Percentiles rank a stretch among this genome's conserved stretches.
Conservation (phyloP, 345 rosid species). For the Hirschfeldia incana region DNA sequence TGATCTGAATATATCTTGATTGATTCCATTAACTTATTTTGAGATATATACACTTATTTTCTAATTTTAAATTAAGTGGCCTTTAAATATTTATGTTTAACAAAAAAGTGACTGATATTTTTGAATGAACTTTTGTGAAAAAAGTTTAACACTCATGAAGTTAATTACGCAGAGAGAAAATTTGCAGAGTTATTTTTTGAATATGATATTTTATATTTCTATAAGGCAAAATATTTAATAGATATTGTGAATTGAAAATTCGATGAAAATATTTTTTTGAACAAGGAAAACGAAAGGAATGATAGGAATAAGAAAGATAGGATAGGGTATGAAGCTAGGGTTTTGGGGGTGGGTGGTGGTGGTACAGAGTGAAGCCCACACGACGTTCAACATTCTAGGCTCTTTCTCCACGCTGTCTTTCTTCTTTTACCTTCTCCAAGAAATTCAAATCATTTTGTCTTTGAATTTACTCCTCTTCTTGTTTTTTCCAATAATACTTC, state of each 20-base stretch:
- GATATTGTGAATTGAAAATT: background rate
- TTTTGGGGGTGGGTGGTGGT: constrained; percentile 34
- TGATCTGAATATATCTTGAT: background rate
- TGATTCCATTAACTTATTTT: background rate
- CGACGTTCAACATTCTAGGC: constrained; percentile 65
- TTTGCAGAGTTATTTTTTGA: background rate
- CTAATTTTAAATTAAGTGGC: background rate
- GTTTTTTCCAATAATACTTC: constrained; percentile 40
- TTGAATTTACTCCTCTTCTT: constrained; percentile 72
- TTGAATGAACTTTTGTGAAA: background rate
- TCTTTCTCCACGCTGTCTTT: constrained; percentile 69
- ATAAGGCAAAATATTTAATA: too few species aligned
- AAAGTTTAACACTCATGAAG: background rate
- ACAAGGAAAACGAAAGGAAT: background rate
- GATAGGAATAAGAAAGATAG: constrained; percentile 20
- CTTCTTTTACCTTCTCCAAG: constrained; percentile 72
- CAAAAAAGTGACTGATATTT: background rate
- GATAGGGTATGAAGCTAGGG: constrained; percentile 39
- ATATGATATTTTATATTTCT: too few species aligned
- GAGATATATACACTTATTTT: background rate
- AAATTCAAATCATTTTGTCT: constrained; percentile 95
- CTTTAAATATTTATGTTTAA: background rate
- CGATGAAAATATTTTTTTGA: constrained; percentile 2
- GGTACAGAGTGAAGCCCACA: constrained; percentile 55
- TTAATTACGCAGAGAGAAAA: background rate